phyloP scores from a whole-genome alignment of 805 yeast species.

The Teunomyces aglyptinius region DNA sequence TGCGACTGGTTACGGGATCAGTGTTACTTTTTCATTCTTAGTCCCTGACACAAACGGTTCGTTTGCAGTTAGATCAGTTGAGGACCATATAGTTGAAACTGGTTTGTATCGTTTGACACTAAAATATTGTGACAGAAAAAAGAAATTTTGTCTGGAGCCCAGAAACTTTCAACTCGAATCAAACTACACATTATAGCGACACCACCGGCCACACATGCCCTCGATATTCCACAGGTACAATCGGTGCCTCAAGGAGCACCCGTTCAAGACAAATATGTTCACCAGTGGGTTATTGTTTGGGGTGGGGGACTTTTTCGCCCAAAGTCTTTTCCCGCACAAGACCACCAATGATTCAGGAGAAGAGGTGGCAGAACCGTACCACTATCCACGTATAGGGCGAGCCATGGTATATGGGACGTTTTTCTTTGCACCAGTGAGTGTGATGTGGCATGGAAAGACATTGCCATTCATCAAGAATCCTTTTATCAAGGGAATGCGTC shows the following conservation, averaged over 20 bases:
- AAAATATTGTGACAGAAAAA: neutral
- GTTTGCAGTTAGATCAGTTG: no score
- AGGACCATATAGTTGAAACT: no score
- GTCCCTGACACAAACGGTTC: no score
- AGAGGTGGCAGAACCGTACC: slow-evolving; percentile 18
- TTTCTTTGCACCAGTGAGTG: slow-evolving; percentile 40
- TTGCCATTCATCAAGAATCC: slow-evolving; percentile 38
- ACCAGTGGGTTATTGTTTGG: slow-evolving; percentile 51
- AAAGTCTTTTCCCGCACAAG: slow-evolving; percentile 35
- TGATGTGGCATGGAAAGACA: slow-evolving; percentile 38
- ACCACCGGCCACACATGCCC: slow-evolving; percentile 1
- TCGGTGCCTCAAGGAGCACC: slow-evolving; percentile 38
- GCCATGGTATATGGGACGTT: slow-evolving; percentile 38
- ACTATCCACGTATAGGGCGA: slow-evolving; percentile 31
- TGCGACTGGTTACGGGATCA: no score
- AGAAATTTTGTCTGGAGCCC: neutral
- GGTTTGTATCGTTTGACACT: no score
- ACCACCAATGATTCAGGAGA: slow-evolving; percentile 17
- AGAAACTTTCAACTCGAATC: neutral
- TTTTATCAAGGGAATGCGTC: slow-evolving; percentile 20
- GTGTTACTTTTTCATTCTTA: no score
- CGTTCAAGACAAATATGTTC: slow-evolving; percentile 53
- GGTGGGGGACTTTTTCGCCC: slow-evolving; percentile 43
- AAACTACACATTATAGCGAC: neutral
- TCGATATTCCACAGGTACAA: slow-evolving; percentile 17